Evolutionary conservation across 495 filamentous ascomycete species (phyloP), one percentile per base, ranked within the genome.

Genomic region (Haplographium delicatum): DNA sequence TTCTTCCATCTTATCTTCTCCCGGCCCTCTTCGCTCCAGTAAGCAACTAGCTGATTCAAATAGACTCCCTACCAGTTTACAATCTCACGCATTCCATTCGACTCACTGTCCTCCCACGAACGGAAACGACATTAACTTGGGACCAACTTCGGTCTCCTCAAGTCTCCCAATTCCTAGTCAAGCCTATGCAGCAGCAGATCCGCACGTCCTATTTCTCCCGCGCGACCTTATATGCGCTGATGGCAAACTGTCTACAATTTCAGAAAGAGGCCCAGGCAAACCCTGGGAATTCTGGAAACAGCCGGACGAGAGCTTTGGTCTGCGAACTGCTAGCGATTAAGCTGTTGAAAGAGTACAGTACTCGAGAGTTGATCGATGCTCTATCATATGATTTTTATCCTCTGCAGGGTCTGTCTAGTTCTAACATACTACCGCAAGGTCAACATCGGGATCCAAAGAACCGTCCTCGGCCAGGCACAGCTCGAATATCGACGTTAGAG

Each of bases 241-340:
- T 96, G 77, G 88, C 89, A 19, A 97, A 97, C 62, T 91, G 88
- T 56, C 72, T 96, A 26, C 91, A 96, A 65, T 97, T 96, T 68
- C 75, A 79, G 54, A 95, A 93, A 66, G 91, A 97, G 65, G 78
- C 80, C 15, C 83, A 89, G 33, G 53, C 82, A 44, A 84, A 89
- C 60, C 88, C 86, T 1, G 89, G 85, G 30, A 95, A 86, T 58
- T 82, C 86, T 44, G 89, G 89, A 24, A 83, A 84, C 10, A 89
- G 80, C 62, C 82, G 77, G 47, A 95, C 91, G 11, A 75, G 90
- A 54, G 89, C 89, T 5, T 79, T 89, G 70, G 82, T 96, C 19
- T 88, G 86, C 65, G 90, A 97, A 71, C 74, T 97, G 55, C 73
- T 97, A n/a, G 89, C 91, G 4, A 87, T 95, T 62, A 88, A 91